phyloP scores from a whole-genome alignment of 768 basidiomycete species.

The Calocybe indica region DNA sequence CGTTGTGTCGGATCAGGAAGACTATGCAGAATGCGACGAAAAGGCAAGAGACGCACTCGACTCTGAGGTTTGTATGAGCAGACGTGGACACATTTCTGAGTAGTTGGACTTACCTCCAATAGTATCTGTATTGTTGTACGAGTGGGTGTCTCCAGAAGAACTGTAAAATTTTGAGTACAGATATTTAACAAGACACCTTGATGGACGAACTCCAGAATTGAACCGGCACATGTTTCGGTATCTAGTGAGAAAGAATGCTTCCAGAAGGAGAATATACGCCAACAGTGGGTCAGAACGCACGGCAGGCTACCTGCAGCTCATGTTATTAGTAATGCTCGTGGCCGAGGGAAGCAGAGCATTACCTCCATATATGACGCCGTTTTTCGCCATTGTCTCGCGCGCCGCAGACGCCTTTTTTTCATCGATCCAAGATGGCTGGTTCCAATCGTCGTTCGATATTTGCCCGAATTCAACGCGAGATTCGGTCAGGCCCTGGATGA shows the following conservation, averaged over 20 bases:
- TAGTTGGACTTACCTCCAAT: slow-evolving; percentile 53
- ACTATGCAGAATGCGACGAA: background rate
- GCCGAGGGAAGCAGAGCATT: slow-evolving; percentile 8
- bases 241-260: slow-evolving; percentile 14
- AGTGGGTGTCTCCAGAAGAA: slow-evolving; percentile 87
- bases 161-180: slow-evolving; percentile 25
- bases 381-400: slow-evolving; percentile 64
- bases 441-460: slow-evolving; percentile 78
- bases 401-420: slow-evolving; percentile 60
- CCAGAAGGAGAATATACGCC: background rate
- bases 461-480: slow-evolving; percentile 65
- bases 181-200: background rate
- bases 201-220: slow-evolving; percentile 78
- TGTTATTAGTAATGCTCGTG: slow-evolving; percentile 2
- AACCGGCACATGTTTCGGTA: slow-evolving; percentile 98
- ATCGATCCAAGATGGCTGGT: slow-evolving; percentile 77
- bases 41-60: slow-evolving; percentile 32
- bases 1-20: slow-evolving; percentile 2
- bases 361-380: slow-evolving; percentile 67
- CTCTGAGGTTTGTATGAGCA: slow-evolving; percentile 17
- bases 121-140: slow-evolving; percentile 75
- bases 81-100: no score
- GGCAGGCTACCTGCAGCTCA: slow-evolving; percentile 59
- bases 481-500: slow-evolving; percentile 53
- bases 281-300: slow-evolving; percentile 33